A percentile compares a stretch with the other conserved stretches of the same genome.
Evolutionary conservation across 805 yeast species (phyloP).

Genomic region (Suhomyces prunicola): DNA sequence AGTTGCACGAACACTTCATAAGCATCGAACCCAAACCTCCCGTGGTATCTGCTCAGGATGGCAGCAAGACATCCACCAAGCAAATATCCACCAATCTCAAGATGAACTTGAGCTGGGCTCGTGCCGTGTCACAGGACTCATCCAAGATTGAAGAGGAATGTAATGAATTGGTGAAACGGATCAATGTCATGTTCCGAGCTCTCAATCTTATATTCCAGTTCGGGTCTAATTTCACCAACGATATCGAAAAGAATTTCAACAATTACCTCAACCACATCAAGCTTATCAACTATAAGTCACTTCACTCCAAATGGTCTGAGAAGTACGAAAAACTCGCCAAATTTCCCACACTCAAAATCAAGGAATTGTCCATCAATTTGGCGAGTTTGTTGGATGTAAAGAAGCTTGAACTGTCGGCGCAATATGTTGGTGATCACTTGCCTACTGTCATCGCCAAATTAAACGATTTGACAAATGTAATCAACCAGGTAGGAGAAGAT

Average conservation of each 20-base stretch:
- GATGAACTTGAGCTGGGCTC: constrained; percentile 50
- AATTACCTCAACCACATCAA: constrained; percentile 34
- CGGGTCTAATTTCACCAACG: constrained; percentile 45
- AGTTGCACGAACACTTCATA: not conserved
- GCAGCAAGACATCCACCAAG: not conserved
- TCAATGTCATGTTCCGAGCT: constrained; percentile 43
- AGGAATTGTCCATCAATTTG: constrained; percentile 25
- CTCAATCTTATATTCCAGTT: constrained; percentile 49
- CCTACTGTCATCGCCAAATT: constrained; percentile 30
- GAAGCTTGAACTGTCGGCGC: constrained; percentile 29
- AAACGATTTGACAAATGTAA: constrained; percentile 27
- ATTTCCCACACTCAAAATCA: constrained; percentile 35
- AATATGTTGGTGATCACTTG: constrained; percentile 22
- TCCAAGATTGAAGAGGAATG: constrained; percentile 27
- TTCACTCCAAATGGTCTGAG: constrained; percentile 34
- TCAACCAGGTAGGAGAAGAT: constrained; percentile 37
- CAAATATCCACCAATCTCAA: constrained; percentile 25
- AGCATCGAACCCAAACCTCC: constrained; percentile 5
- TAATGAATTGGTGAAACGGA: constrained; percentile 28
- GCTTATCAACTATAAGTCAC: constrained; percentile 40
- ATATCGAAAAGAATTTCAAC: constrained; percentile 46
- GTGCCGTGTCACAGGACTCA: constrained; percentile 43
- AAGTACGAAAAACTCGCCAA: constrained; percentile 34
- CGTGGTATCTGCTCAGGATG: not conserved
- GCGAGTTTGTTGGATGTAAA: constrained; percentile 29